phyloP scores from a whole-genome alignment of 2,329 filamentous ascomycete species.

The Aspergillus caelatus region DNA sequence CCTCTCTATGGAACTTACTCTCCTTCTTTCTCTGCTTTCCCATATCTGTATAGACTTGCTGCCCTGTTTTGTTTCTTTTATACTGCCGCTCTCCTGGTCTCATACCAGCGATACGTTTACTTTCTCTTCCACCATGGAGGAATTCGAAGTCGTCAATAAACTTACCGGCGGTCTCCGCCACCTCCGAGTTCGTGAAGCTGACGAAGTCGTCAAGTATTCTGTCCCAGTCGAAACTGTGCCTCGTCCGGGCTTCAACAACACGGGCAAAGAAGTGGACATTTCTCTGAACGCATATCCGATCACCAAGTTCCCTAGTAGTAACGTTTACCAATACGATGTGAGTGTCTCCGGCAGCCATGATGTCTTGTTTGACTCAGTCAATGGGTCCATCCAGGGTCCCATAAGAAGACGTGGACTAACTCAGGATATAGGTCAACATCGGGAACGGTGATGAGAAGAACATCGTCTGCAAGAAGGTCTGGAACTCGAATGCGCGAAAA shows the following conservation, averaged over 20 bases:
- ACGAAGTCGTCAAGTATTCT: slow-evolving; percentile 34
- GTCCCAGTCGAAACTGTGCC: slow-evolving; percentile 37
- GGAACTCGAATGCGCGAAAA: slow-evolving; percentile 67
- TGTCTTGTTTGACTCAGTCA: background rate
- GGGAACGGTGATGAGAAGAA: slow-evolving; percentile 66
- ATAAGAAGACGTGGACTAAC: slow-evolving; percentile 13
- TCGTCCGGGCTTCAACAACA: slow-evolving; percentile 61
- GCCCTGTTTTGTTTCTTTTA: background rate
- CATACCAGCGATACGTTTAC: background rate
- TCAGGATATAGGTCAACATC: slow-evolving; percentile 61
- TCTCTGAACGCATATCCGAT: slow-evolving; percentile 78
- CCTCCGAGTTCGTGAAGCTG: slow-evolving; percentile 29
- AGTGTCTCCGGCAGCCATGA: slow-evolving; percentile 41
- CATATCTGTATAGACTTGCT: background rate
- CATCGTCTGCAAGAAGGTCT: slow-evolving; percentile 73
- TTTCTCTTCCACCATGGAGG: slow-evolving; percentile 22
- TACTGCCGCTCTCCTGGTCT: background rate
- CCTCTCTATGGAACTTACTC: slow-evolving; percentile 4
- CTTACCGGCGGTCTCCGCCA: slow-evolving; percentile 28
- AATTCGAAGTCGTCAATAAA: slow-evolving; percentile 24
- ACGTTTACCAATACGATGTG: slow-evolving; percentile 84
- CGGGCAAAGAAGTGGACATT: slow-evolving; percentile 59
- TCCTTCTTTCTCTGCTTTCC: slow-evolving; percentile 3
- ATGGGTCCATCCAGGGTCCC: background rate
- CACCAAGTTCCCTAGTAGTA: slow-evolving; percentile 57